Conservation (phyloP, 306 rosid species). For the Trichosanthes truncata region DNA sequence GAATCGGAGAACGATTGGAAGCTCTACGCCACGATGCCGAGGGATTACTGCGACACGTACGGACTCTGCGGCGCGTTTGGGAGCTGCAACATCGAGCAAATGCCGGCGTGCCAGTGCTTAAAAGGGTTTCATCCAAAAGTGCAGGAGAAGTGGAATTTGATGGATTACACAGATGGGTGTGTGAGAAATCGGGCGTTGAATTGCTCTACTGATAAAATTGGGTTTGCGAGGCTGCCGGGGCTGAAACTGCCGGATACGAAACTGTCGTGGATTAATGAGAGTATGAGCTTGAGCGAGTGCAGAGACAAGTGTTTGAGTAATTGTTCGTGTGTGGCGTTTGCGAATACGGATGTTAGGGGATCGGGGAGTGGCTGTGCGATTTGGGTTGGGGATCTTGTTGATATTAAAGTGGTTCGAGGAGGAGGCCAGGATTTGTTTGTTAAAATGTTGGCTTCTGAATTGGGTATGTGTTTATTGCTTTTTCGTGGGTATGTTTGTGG, state of each 20-base stretch:
- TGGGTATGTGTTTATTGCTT: slow-evolving; percentile 18
- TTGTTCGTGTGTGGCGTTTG: slow-evolving; percentile 50
- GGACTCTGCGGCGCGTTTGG: slow-evolving; percentile 40
- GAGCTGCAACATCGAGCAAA: slow-evolving; percentile 19
- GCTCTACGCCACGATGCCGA: slow-evolving; percentile 17
- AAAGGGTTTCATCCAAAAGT: slow-evolving; percentile 37
- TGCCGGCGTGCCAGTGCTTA: slow-evolving; percentile 40
- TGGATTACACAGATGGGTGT: slow-evolving; percentile 50
- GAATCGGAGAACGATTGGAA: slow-evolving; percentile 33
- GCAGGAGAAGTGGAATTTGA: slow-evolving; percentile 26
- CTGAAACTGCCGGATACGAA: slow-evolving; percentile 13
- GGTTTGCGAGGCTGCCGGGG: slow-evolving; percentile 23
- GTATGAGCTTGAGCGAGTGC: slow-evolving; percentile 36
- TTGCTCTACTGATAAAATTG: slow-evolving; percentile 19
- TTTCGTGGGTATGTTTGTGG: background rate
- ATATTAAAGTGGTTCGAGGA: slow-evolving; percentile 4
- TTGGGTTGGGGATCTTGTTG: slow-evolving; percentile 22
- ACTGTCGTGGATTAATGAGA: slow-evolving; percentile 9
- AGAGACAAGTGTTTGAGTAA: slow-evolving; percentile 30
- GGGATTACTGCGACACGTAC: slow-evolving; percentile 35
- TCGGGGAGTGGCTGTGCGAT: slow-evolving; percentile 48
- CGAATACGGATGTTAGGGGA: slow-evolving; percentile 29
- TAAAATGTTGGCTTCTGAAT: slow-evolving; percentile 11
- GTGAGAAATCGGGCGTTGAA: slow-evolving; percentile 12
- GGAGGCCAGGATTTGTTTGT: slow-evolving; percentile 16